Conservation (phyloP, 140 eudicot genomes). For the Flaveria floridana region DNA sequence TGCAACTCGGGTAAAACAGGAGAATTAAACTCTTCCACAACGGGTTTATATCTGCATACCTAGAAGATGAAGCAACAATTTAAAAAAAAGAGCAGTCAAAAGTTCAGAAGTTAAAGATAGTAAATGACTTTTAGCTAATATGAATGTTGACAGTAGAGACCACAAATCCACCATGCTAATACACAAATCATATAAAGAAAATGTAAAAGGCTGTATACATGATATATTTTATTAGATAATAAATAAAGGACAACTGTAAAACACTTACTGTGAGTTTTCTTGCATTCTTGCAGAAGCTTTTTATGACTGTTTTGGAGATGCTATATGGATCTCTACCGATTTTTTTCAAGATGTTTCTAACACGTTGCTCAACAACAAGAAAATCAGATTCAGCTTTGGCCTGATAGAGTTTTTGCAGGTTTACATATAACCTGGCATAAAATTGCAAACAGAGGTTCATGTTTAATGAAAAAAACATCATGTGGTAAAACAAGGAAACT, state of each 20-base stretch:
- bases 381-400: slow-evolving; percentile 96
- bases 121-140: background rate
- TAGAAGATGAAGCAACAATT: slow-evolving; percentile 26
- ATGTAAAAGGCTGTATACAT: slow-evolving; percentile 10
- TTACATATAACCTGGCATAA: slow-evolving; percentile 69
- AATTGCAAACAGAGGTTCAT: slow-evolving; percentile 22
- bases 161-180: slow-evolving; percentile 5
- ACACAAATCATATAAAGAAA: slow-evolving; percentile 9
- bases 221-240: background rate
- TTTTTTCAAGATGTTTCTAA: slow-evolving; percentile 60
- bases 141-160: background rate
- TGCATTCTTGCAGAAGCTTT: slow-evolving; percentile 89
- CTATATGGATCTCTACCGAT: slow-evolving; percentile 84
- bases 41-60: slow-evolving; percentile 78
- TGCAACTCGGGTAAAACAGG: slow-evolving; percentile 77
- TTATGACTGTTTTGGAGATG: slow-evolving; percentile 63
- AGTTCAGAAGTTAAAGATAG: background rate
- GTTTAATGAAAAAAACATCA: background rate
- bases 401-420: slow-evolving; percentile 85
- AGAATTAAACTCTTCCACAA: slow-evolving; percentile 81
- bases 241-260: background rate
- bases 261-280: slow-evolving; percentile 75
- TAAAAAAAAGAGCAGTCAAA: background rate
- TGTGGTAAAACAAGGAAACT: no score
- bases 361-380: slow-evolving; percentile 71